Evolutionary conservation across 2,329 filamentous ascomycete genomes (phyloP).

Genomic region (Teratosphaeria zuluensis): DNA sequence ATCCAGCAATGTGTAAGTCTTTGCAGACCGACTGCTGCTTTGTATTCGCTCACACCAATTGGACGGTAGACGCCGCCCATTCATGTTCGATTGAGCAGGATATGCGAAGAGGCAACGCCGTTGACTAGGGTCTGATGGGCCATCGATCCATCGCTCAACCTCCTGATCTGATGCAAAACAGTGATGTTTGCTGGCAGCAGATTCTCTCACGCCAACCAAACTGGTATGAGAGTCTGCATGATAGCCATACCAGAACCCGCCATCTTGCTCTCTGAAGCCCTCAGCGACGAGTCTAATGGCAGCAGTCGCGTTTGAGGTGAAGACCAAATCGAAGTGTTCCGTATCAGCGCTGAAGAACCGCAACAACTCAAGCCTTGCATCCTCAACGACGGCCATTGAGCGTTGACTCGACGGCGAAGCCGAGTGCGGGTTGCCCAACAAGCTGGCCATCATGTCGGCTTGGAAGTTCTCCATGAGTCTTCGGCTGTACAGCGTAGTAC

Average conservation of each 20-base stretch:
- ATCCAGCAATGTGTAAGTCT: slow-evolving; percentile 62
- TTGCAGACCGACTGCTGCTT: background rate
- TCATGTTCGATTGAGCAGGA: slow-evolving; percentile 88
- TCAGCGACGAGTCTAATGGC: slow-evolving; percentile 82
- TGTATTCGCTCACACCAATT: slow-evolving; percentile 43
- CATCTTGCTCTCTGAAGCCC: slow-evolving; percentile 55
- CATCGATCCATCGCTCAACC: slow-evolving; percentile 54
- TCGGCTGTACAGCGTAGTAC: slow-evolving; percentile 60
- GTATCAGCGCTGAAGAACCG: slow-evolving; percentile 74
- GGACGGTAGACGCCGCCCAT: slow-evolving; percentile 65
- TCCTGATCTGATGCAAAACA: slow-evolving; percentile 58
- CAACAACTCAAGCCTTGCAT: slow-evolving; percentile 61
- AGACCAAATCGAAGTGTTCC: slow-evolving; percentile 74
- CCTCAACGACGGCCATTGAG: slow-evolving; percentile 59
- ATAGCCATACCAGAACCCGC: slow-evolving; percentile 72
- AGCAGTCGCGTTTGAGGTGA: slow-evolving; percentile 86
- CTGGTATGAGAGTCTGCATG: slow-evolving; percentile 82
- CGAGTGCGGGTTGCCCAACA: slow-evolving; percentile 91
- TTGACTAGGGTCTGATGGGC: background rate
- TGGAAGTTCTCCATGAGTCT: slow-evolving; percentile 73
- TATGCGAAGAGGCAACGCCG: slow-evolving; percentile 58
- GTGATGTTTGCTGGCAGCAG: slow-evolving; percentile 48
- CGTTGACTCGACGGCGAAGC: slow-evolving; percentile 70
- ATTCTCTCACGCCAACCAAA: slow-evolving; percentile 61
- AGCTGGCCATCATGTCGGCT: slow-evolving; percentile 62